Percentiles rank a stretch among this genome's conserved stretches.
Evolutionary conservation across 2,329 filamentous ascomycete species (phyloP).

Genomic region (Seiridium unicorne): DNA sequence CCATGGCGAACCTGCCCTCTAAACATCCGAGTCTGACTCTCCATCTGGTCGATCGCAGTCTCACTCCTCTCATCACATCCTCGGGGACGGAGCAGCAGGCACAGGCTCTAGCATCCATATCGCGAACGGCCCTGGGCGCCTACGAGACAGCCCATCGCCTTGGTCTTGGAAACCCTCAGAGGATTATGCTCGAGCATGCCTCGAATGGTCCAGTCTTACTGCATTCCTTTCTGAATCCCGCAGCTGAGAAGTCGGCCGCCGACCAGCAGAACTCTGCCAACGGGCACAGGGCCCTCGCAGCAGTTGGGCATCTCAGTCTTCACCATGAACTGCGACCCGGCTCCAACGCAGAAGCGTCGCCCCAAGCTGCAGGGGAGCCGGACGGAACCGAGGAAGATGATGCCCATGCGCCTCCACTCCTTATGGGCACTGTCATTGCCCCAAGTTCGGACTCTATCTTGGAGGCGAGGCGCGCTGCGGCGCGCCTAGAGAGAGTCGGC

Average conservation of each 20-base stretch:
- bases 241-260: background rate
- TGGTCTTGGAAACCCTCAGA: constrained; percentile 50
- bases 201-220: constrained; percentile 32
- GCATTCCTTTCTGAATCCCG: constrained; percentile 22
- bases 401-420: constrained; percentile 43
- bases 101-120: constrained; percentile 50
- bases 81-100: constrained; percentile 42
- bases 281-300: background rate
- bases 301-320: background rate
- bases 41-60: constrained; percentile 55
- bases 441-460: constrained; percentile 42
- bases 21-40: constrained; percentile 52
- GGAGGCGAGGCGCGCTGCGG: constrained; percentile 53
- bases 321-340: background rate
- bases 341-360: background rate
- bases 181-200: constrained; percentile 57
- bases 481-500: constrained; percentile 52
- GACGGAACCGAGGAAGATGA: constrained; percentile 15
- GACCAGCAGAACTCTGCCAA: background rate
- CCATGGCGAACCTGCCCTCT: constrained; percentile 43
- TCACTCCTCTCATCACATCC: constrained; percentile 57
- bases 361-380: constrained; percentile 3
- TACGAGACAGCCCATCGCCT: constrained; percentile 53
- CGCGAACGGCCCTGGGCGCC: constrained; percentile 50
- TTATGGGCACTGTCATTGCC: constrained; percentile 55